A percentile compares a stretch with the other conserved stretches of the same genome.
Evolutionary conservation across 768 basidiomycete species (phyloP).

Genomic region (Mycena rosella): DNA sequence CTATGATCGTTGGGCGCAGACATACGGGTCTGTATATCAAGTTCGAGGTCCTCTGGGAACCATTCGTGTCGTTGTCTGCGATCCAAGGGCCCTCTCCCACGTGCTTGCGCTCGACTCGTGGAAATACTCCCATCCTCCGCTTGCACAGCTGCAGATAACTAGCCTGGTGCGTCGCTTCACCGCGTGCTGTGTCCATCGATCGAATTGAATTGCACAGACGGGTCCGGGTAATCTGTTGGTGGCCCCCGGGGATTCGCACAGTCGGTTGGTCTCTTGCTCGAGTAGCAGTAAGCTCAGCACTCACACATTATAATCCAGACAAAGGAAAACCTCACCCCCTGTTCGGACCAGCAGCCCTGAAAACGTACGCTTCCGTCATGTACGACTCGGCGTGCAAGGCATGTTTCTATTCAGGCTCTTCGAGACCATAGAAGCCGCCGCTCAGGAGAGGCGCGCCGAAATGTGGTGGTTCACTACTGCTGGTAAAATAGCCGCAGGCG

Average conservation of each 20-base stretch:
- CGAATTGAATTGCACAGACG: not conserved
- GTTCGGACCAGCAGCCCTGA: constrained; percentile 43
- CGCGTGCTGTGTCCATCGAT: not conserved
- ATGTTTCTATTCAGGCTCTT: not conserved
- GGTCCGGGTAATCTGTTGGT: constrained; percentile 2
- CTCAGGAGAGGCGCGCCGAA: no score
- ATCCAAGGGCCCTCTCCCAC: constrained; percentile 52
- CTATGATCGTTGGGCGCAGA: constrained; percentile 51
- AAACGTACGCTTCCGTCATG: constrained; percentile 34
- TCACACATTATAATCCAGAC: constrained; percentile 1
- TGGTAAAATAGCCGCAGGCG: no score
- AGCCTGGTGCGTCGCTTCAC: constrained; percentile 29
- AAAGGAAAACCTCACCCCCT: constrained; percentile 47
- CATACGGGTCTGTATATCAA: constrained; percentile 48
- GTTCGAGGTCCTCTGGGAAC: constrained; percentile 35
- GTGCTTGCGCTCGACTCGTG: constrained; percentile 49
- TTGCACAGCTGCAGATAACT: constrained; percentile 25
- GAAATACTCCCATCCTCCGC: constrained; percentile 44
- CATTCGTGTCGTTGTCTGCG: constrained; percentile 36
- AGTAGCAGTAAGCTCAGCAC: not conserved
- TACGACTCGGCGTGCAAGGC: constrained; percentile 50
- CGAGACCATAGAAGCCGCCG: no score
- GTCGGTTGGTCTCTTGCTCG: not conserved
- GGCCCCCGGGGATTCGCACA: constrained; percentile 6
- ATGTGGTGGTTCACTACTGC: no score